A percentile compares a stretch with the other conserved stretches of the same genome.
phyloP scores from a whole-genome alignment of 2,329 filamentous ascomycete species.

The Fusarium sp. region DNA sequence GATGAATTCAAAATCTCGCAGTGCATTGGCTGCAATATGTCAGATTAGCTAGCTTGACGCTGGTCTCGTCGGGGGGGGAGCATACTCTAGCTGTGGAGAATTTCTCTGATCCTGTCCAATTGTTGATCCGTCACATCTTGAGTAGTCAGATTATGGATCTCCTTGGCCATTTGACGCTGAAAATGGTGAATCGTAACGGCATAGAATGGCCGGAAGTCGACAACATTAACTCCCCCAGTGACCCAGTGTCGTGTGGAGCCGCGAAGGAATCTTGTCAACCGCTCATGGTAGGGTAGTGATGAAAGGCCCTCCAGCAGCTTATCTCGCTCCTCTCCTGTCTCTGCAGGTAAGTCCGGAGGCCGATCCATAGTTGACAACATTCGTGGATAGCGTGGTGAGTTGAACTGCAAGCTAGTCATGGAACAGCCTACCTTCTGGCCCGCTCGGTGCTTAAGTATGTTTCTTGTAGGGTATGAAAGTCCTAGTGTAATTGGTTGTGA shows the following conservation, averaged over 20 bases:
- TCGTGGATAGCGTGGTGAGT: no score
- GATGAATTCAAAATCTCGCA: not conserved
- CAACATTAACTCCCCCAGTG: not conserved
- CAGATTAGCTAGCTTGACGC: not conserved
- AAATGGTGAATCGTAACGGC: not conserved
- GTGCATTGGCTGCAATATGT: not conserved
- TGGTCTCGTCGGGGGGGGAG: not conserved
- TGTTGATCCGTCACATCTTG: not conserved
- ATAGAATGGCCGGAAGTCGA: not conserved
- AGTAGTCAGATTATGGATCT: not conserved
- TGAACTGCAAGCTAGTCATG: no score
- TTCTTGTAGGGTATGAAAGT: no score
- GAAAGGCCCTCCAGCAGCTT: not conserved
- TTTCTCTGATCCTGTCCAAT: not conserved
- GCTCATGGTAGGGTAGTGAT: not conserved
- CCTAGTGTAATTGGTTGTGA: no score
- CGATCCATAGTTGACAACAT: no score
- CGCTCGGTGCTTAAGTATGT: no score
- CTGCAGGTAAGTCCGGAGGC: not conserved
- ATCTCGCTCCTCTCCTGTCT: not conserved
- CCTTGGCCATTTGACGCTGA: not conserved
- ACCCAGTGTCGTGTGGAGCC: not conserved
- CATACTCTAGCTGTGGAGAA: not conserved
- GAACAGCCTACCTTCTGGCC: no score
- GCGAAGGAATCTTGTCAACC: not conserved